Base-by-base conservation (phyloP, 2,329 filamentous ascomycete species). In the Ophiosphaerella korrae region DNA sequence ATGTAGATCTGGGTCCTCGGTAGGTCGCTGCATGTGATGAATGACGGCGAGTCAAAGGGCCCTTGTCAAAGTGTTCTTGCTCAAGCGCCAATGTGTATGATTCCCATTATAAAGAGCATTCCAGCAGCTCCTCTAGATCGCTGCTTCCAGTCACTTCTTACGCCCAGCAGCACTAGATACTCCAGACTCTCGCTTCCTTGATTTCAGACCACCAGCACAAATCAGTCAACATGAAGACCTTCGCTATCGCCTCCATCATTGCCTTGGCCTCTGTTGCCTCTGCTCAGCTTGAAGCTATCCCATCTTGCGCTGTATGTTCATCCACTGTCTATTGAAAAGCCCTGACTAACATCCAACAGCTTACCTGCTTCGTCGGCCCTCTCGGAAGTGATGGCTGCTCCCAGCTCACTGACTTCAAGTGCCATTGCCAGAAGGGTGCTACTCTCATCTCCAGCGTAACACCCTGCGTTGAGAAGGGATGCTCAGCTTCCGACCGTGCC, bases 381-480 rank as follows among this genome's bases (percentile, higher is more conserved):
- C 68, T 81, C 35, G 50, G 48, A 45, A 56, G 38, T 26, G 78
- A 80, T 57, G 78, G 78, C 52, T 82, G 79, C 72, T 56, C 67
- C n/a, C 13, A 48, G 12, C 60, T 81, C 31, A 74, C 71, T 53
- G 78, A 82, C 71, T 81, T 81, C 63, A 73, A 72, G 32, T 64
- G 62, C 51, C 62, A 64, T 68, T 80, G 78, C 70, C 62, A 74
- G 62, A 76, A 78, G 66, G 67, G 77, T 36, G 62, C 70, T 32
- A n/a, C 55, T 29, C 73, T 81, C 38, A 63, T 79, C 40, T 46
- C 57, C 37, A 48, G 64, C 38, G 73, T 81, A 51, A 74, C 74
- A 49, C 79, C 79, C 37, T 82, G 79, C 52, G 78, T 81, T 24
- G 45, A 78, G 63, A 62, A 67, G 32, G 71, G 71, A 16, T 81